A percentile compares a stretch with the other conserved stretches of the same genome.
Evolutionary conservation across 2,329 filamentous ascomycete genomes (phyloP).

Genomic region (Triangularia verruculosa): DNA sequence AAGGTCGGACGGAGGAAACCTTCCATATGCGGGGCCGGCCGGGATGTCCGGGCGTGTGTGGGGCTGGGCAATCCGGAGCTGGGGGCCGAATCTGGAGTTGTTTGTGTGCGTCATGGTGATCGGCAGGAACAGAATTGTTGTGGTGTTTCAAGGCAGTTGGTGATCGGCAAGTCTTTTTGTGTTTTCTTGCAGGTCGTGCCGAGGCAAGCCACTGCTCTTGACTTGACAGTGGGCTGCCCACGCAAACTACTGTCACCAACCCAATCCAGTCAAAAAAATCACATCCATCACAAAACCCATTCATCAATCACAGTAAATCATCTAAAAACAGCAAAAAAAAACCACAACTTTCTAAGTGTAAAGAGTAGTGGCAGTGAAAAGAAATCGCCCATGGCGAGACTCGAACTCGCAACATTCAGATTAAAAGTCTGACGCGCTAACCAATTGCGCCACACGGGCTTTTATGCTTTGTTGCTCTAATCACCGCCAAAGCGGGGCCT

Average conservation of each 20-base stretch:
- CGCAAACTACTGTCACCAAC: too few species aligned
- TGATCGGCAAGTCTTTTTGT: neutral
- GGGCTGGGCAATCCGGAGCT: neutral
- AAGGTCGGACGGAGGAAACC: neutral
- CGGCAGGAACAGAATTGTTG: neutral
- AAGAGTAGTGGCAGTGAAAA: too few species aligned
- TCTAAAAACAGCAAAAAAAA: too few species aligned
- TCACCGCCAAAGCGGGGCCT: too few species aligned
- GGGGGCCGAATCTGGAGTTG: neutral
- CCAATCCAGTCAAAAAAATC: too few species aligned
- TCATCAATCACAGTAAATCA: too few species aligned
- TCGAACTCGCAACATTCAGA: slow-evolving; percentile 24
- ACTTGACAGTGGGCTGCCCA: too few species aligned
- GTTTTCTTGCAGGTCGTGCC: too few species aligned
- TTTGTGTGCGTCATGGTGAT: neutral
- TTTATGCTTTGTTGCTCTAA: too few species aligned
- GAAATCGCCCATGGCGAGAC: slow-evolving; percentile 21
- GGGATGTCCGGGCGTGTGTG: neutral
- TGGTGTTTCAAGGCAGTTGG: neutral
- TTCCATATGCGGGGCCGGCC: neutral
- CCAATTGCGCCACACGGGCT: slow-evolving; percentile 28
- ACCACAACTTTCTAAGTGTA: too few species aligned
- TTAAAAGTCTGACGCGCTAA: slow-evolving; percentile 30
- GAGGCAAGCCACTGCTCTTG: too few species aligned
- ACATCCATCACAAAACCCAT: too few species aligned